Base-by-base conservation (phyloP, 345 rosid species). In the Aegle marmelos region DNA sequence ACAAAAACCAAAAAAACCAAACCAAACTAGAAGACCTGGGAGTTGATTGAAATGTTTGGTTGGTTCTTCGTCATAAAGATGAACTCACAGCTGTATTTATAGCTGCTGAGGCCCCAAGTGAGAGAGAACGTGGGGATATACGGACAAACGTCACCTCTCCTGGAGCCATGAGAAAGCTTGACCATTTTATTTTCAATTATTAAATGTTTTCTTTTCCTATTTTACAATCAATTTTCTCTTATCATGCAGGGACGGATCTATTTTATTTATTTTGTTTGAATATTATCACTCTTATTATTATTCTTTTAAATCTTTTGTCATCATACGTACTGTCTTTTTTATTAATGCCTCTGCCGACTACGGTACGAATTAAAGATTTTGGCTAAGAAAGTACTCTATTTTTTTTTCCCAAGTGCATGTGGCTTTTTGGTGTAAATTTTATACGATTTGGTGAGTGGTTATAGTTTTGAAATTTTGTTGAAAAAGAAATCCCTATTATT, bases 121-220 rank as follows among this genome's bases (percentile, higher is more conserved):
- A 71, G 72, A 36, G 71, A 60, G 64, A 67, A 76, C 73, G 83
- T 79, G 76, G 80, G 77, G 68, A 63, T 54, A 11, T 59, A 79
- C 74, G 71, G 83, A 74, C 79, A 83, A 74, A 83, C 72, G 81
- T 78, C 77, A 77, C 70, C 77, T 70, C 74, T 69, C 41, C 79
- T 79, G 78, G 78, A 75, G 78, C 78, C 71, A 75, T 75, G 78
- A 75, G 53, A 77, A 59, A 33, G 67, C 79, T 83, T 83, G 83
- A 80, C 86, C 54, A 67, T 17, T 30, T 36, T 68, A 58, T 50
- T 17, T 39, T 39, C 8, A 37, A 39, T 37, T 0, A 36, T 39
- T 9, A 39, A 39, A 9, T 53, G 5, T 30, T 69, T 66, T 28
- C 21, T 34, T 65, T 22, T 22, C 9, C 10, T 16, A 30, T 66